Evolutionary conservation across 163 green algal species (phyloP).

Genomic region (Chlorella variabilis): DNA sequence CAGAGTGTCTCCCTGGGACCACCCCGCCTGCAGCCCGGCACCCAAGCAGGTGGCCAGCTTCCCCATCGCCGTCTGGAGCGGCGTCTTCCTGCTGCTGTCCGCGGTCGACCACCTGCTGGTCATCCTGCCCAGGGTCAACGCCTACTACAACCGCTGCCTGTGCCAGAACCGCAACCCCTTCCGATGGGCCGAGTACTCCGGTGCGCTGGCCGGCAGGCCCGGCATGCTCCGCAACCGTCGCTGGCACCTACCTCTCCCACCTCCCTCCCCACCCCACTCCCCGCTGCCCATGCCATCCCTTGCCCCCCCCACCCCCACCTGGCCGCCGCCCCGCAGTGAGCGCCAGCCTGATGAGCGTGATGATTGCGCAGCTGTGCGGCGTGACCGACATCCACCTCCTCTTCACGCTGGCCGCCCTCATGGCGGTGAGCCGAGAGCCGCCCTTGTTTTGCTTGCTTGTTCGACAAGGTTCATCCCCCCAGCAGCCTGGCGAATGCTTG

Average conservation of each 20-base stretch:
- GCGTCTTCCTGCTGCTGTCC: conserved; percentile 40
- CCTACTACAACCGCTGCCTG: conserved; percentile 16
- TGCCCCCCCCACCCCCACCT: too few species aligned
- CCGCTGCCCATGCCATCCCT: too few species aligned
- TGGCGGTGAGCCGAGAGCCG: too few species aligned
- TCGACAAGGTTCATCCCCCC: too few species aligned
- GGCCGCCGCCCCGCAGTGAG: conserved; percentile 14
- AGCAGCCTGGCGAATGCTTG: too few species aligned
- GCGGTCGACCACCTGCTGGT: conserved; percentile 33
- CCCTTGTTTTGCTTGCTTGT: too few species aligned
- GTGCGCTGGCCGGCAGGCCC: conserved; percentile 8
- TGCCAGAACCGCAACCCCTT: conserved; percentile 43
- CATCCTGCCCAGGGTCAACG: conserved; percentile 30
- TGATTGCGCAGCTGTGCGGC: conserved; percentile 39
- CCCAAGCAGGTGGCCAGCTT: conserved; percentile 36
- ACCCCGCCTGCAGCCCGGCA: conserved; percentile 3
- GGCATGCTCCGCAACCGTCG: background rate
- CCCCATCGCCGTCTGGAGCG: conserved; percentile 30
- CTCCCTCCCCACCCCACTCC: too few species aligned
- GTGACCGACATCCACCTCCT: conserved; percentile 43
- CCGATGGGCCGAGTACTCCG: conserved; percentile 45
- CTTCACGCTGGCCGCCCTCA: conserved; percentile 39
- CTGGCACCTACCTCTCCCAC: too few species aligned
- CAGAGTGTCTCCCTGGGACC: too few species aligned
- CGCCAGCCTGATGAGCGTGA: conserved; percentile 35